Conservation (phyloP, 768 basidiomycete genomes). For the Rhodosporidiobolus sp. region DNA sequence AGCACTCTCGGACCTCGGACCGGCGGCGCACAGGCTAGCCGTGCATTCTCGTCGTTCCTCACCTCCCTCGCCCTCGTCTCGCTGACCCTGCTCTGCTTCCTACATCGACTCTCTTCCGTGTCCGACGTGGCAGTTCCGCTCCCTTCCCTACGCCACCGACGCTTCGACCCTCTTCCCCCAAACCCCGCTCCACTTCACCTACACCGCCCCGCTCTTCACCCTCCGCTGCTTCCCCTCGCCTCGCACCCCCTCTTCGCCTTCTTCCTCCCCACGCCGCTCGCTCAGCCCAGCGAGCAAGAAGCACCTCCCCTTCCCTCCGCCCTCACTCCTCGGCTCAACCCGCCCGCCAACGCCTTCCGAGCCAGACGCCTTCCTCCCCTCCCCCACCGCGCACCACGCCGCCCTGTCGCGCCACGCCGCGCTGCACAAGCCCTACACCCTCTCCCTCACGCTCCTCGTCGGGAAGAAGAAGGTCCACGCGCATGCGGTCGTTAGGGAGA, state of each 20-base stretch:
- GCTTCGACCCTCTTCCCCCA: constrained; percentile 14
- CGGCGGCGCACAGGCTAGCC: constrained; percentile 3
- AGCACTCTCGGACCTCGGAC: background rate
- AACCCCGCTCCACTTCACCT: background rate
- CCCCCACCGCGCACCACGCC: background rate
- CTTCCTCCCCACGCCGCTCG: background rate
- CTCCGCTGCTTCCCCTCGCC: constrained; percentile 22
- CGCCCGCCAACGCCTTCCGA: background rate
- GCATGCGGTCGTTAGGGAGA: constrained; percentile 23
- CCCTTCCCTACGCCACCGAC: background rate
- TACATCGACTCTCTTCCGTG: no score
- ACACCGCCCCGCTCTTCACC: constrained; percentile 11
- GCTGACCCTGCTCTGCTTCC: no score
- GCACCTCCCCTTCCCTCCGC: constrained; percentile 6
- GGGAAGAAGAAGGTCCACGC: constrained; percentile 37
- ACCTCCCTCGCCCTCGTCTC: background rate
- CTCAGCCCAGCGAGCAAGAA: background rate
- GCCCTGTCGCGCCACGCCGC: background rate
- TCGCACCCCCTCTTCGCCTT: background rate
- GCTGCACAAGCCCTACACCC: constrained; percentile 19
- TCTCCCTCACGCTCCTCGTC: constrained; percentile 32
- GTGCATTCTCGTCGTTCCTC: background rate
- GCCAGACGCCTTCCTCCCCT: background rate
- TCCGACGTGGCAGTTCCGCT: constrained; percentile 2
- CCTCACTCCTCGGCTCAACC: background rate